Evolutionary conservation across 2,329 filamentous ascomycete genomes (phyloP), one percentile per base, ranked within the genome.

Genomic region (Ophiostoma angusticollis): DNA sequence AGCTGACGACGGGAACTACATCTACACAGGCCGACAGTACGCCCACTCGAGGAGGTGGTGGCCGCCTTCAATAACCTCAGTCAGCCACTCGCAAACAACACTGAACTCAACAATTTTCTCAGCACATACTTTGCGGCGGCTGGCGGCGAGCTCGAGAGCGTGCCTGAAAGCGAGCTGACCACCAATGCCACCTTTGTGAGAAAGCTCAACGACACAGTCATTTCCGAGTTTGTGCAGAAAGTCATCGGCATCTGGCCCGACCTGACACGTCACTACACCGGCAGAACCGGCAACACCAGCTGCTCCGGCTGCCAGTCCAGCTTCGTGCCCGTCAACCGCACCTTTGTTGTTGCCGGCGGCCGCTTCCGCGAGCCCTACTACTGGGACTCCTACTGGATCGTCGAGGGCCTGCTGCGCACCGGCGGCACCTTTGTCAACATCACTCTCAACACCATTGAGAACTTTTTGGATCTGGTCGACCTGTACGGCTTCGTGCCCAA

Each of bases 171-270:
- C 25, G 53, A 73, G 41, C 62, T 81, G 14, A 47, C 61, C 13
- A 76, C 72, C 3, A 59, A 79, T 25, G 63, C 78, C 2, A 59
- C 58, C 3, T 81, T 81, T 51, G 60, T 81, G 17, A 50, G 66
- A 43, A 64, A 65, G 17, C 58, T 81, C 47, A 56, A 72, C 37
- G 73, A 78, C 53, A 54, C 64, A 2, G 72, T 73, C 19, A 63
- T 80, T 47, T 63, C 61, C 43, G 67, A 80, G 49, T 81, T 80
- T 47, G 65, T 70, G 8, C 49, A 62, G 32, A 72, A 79, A 50
- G 76, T 81, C 51, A 78, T 81, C 41, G 67, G 70, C 48, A 80
- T 81, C 45, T 82, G 78, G 78, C 76, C 77, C 12, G 72, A 79
- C 43, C 58, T 82, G 34, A 81, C 78, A 5, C 64, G 78, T 25